These are phyloP conservation scores for Pleurozium schreberi DNA, from an alignment of 225 moss, liverwort and hornwort species.

Conservation along the genomic window DNA sequence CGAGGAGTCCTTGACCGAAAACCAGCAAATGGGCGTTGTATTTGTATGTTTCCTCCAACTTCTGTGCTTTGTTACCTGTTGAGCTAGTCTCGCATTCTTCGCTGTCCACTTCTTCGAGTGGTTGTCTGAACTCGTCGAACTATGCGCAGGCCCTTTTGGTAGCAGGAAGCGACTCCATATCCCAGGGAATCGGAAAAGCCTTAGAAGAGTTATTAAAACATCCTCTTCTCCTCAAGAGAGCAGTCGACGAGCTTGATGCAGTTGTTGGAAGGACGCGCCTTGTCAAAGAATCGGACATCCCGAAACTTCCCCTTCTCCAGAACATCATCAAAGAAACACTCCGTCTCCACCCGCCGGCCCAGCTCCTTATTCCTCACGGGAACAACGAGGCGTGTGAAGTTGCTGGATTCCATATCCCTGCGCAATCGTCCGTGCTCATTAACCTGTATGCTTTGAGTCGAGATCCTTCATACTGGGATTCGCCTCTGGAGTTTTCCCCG, in stretches of 20 bases:
- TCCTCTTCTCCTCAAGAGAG: constrained; percentile 8
- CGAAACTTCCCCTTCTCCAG: constrained; percentile 30
- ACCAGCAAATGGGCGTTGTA: constrained; percentile 31
- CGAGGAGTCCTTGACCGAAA: constrained; percentile 12
- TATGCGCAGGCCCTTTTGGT: constrained; percentile 21
- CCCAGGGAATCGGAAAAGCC: constrained; percentile 10
- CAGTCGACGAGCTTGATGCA: constrained; percentile 33
- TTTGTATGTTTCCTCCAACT: constrained; percentile 15
- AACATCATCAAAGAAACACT: constrained; percentile 46
- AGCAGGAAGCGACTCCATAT: constrained; percentile 30
- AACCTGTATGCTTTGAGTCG: constrained; percentile 47
- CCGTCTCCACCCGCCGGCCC: constrained; percentile 35
- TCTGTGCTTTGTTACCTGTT: background rate
- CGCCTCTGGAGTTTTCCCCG: constrained; percentile 30
- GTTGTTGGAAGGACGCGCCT: constrained; percentile 32
- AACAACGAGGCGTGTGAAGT: constrained; percentile 27
- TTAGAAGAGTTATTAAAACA: constrained; percentile 24
- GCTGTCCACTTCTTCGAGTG: background rate
- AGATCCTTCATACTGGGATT: constrained; percentile 36
- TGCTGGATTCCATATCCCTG: constrained; percentile 39
- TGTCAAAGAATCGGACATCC: constrained; percentile 37
- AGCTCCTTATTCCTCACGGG: constrained; percentile 31
- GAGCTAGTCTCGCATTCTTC: background rate
- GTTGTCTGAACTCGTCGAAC: background rate
- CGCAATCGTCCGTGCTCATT: constrained; percentile 22